A percentile compares a stretch with the other conserved stretches of the same genome.
phyloP scores from a whole-genome alignment of 495 filamentous ascomycete species.

The Penicillium diatomitis region DNA sequence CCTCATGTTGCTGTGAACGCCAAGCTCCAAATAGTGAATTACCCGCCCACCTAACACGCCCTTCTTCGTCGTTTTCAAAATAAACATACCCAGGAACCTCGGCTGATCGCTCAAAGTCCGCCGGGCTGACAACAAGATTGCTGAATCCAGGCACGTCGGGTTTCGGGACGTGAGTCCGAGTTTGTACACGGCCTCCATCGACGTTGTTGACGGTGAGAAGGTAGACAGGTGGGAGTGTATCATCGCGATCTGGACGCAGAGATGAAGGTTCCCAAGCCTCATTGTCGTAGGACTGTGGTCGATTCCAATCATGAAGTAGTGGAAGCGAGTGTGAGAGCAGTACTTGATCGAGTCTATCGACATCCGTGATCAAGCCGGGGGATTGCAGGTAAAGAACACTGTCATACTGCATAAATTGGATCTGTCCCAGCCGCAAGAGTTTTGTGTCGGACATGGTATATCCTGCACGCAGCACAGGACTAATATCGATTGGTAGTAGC shows the following conservation, averaged over 20 bases:
- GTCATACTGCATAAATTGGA: conserved; percentile 43
- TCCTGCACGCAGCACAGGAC: conserved; percentile 23
- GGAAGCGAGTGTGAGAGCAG: conserved; percentile 30
- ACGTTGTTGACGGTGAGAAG: conserved; percentile 37
- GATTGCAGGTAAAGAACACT: conserved; percentile 35
- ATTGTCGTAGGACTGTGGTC: conserved; percentile 34
- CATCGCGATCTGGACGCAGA: conserved; percentile 28
- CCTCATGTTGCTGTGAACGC: conserved; percentile 28
- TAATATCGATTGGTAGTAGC: conserved; percentile 40
- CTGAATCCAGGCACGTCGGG: conserved; percentile 29
- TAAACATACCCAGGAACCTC: conserved; percentile 33
- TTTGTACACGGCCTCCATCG: conserved; percentile 26
- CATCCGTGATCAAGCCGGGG: conserved; percentile 33
- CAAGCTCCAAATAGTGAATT: conserved; percentile 35
- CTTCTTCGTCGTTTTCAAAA: conserved; percentile 34
- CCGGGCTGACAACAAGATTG: conserved; percentile 23
- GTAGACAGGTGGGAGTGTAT: conserved; percentile 29
- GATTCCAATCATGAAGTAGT: conserved; percentile 24
- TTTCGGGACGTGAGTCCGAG: conserved; percentile 35
- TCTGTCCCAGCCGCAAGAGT: conserved; percentile 33
- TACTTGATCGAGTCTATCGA: conserved; percentile 28
- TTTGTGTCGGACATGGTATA: conserved; percentile 32
- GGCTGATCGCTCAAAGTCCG: conserved; percentile 15
- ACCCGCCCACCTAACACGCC: conserved; percentile 22
- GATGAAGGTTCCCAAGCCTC: conserved; percentile 38